Evolutionary conservation across 257 asterid genomes (phyloP), one percentile per base, ranked within the genome.

Genomic region (Fraxinus pennsylvanica): DNA sequence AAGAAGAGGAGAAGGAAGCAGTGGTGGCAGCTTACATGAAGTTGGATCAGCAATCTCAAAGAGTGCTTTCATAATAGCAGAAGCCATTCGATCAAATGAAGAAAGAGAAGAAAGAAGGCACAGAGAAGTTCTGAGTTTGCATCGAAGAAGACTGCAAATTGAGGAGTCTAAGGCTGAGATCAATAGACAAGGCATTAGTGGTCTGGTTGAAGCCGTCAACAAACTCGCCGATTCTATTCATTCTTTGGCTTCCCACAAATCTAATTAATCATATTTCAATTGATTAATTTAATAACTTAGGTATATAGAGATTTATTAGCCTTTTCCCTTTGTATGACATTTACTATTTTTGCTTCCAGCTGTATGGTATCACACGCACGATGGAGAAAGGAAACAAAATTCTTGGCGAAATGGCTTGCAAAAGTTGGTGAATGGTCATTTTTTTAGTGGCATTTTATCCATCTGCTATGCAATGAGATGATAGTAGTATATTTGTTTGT

Each of bases 141-240:
- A 92, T 35, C 85, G 91, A 76, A 92, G 92, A 69, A 86, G 97
- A 43, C 87, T 91, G 65, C 82, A 84, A 71, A 91, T 92, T 73
- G 97, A 94, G 74, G 97, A 92, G 65, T 86, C 96, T 43, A 94
- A 90, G 71, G 97, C 92, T 72, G 95, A 94, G 89, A 90, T 87
- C 25, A 90, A 82, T 54, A 86, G 90, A 66, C 91, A 92, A 78
- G 96, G 97, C 71, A 88, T 94, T 30, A 88, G 86, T 54, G 95
- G 97, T 2, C 86, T 94, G 30, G 95, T 86, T 12, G 96, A 94
- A 72, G 92, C 97, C 83, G 90, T 92, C 33, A 88, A 94, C 90
- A 94, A 89, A 72, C 94, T 94, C 14, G 97, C 97, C 7, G 80
- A 83, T 80, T 92, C 97, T 7, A 88, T 94, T 54, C 82, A 91